Percentiles rank a stretch among this genome's conserved stretches.
Conservation (phyloP, 257 asterid species). For the Nicotiana otophora region DNA sequence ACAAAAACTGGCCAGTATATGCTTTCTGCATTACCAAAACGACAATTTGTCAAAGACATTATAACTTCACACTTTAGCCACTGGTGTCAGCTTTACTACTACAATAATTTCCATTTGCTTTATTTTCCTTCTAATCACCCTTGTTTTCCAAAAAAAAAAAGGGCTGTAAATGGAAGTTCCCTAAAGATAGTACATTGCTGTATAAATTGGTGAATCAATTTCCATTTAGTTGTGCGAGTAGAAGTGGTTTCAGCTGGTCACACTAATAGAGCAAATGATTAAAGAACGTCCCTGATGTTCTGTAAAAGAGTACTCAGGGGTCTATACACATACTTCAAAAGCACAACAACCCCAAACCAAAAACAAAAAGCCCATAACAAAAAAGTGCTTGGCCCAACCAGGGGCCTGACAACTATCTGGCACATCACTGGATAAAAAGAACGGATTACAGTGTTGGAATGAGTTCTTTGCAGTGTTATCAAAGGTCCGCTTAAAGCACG, state of each 20-base stretch:
- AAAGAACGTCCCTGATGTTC: too few species aligned
- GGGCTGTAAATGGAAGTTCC: background rate
- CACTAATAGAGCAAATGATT: background rate
- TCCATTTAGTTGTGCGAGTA: background rate
- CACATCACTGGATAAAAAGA: background rate
- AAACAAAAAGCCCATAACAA: background rate
- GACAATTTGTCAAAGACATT: background rate
- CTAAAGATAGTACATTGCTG: background rate
- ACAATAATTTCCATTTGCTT: background rate
- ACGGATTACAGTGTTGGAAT: background rate
- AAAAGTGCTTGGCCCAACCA: background rate
- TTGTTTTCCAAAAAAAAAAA: background rate
- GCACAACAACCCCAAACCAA: background rate
- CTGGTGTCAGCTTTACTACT: background rate
- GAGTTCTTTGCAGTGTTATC: background rate
- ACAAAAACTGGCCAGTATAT: conserved; percentile 90
- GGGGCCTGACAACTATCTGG: background rate
- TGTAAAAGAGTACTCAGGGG: background rate
- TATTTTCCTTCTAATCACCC: background rate
- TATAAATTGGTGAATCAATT: background rate
- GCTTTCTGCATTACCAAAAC: conserved; percentile 40
- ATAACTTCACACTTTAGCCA: background rate
- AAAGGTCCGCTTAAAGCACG: too few species aligned
- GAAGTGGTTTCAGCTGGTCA: background rate
- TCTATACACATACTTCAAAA: background rate